Evolutionary conservation across 345 rosid genomes (phyloP), one percentile per base, ranked within the genome.

Genomic region (Euphorbia pulcherrima): DNA sequence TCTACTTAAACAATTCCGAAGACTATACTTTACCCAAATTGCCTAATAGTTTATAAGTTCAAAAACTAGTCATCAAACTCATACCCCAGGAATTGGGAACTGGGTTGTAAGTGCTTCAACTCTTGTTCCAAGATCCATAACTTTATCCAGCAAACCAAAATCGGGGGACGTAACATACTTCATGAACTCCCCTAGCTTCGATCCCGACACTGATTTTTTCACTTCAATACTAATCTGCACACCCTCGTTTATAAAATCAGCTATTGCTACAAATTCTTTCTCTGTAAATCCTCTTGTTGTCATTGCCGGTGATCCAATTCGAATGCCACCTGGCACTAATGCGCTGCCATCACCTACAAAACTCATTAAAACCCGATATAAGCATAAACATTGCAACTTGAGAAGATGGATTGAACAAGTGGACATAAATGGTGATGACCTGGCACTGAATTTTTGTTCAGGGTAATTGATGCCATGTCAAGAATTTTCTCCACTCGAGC

Each of bases 271-370:
- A 71, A 93, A 93, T 65, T 93, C 98, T 68, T 82, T 81, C 81
- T 84, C 94, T 0, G 83, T 77, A 47, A 93, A 82, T 62, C 97
- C 93, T 74, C 96, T 87, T 29, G 97, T 90, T 5, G 98, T 90
- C 96, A 90, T 93, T 1, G 98, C 98, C 16, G 97, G 97, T 0
- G 97, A 71, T 64, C 96, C 98, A 53, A 93, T 85, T 63, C 98
- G 88, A 69, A 93, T 90, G 62, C 98, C 98, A 23, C 97, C 98
- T 0, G 96, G 98, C 16, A 89, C 92, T 54, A 84, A 78, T 0
- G 96, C 98, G 27, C 98, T 93, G 74, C 87, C 89, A 54, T 93
- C 98, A 20, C 96, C 98, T 88, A 62, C 59, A 17, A 26, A 46
- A 62, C 71, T 54, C 11, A 64, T 20, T 28, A 68, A 26, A 41